A percentile compares a stretch with the other conserved stretches of the same genome.
Evolutionary conservation across 306 rosid genomes (phyloP).

Genomic region (Castanospermum australe): DNA sequence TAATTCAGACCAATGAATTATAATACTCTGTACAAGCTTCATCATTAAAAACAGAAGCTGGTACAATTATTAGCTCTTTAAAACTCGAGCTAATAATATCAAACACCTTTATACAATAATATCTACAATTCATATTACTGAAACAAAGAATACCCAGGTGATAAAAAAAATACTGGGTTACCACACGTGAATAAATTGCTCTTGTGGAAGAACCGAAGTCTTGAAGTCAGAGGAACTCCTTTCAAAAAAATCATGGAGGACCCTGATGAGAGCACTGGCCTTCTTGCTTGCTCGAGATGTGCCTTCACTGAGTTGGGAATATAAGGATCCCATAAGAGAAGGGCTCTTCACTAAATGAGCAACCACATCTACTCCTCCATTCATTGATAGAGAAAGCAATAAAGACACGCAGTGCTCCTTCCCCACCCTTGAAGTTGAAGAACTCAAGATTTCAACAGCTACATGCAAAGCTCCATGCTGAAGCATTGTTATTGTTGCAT

Average conservation of each 20-base stretch:
- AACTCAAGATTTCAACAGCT: constrained; percentile 44
- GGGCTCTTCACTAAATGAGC: constrained; percentile 50
- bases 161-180: constrained; percentile 40
- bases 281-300: constrained; percentile 62
- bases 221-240: constrained; percentile 52
- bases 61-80: constrained; percentile 48
- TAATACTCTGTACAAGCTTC: constrained; percentile 49
- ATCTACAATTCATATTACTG: constrained; percentile 35
- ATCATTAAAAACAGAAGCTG: constrained; percentile 55
- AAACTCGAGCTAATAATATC: constrained; percentile 54
- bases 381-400: constrained; percentile 59
- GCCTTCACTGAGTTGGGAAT: constrained; percentile 62
- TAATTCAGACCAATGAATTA: constrained; percentile 19
- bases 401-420: constrained; percentile 71
- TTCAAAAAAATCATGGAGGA: constrained; percentile 68
- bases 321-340: constrained; percentile 66
- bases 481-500: constrained; percentile 49
- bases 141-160: constrained; percentile 39
- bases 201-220: constrained; percentile 46
- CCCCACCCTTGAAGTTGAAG: constrained; percentile 54
- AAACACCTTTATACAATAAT: constrained; percentile 17
- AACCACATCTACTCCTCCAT: constrained; percentile 65
- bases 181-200: constrained; percentile 58
- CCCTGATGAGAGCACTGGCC: constrained; percentile 66
- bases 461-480: constrained; percentile 40